phyloP scores from a whole-genome alignment of 306 rosid genomes.

The Canavalia gladiata region DNA sequence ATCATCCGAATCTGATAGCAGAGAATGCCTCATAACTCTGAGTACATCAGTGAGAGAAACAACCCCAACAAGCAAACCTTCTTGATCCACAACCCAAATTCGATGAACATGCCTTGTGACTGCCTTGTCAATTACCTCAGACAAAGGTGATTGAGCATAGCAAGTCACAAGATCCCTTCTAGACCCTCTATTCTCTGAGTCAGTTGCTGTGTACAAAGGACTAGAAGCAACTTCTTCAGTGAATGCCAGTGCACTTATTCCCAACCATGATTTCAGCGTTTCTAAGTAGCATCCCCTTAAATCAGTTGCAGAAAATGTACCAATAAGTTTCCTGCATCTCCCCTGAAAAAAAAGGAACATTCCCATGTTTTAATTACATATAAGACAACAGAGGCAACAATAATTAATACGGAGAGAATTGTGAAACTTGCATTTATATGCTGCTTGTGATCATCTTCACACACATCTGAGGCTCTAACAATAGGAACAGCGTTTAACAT shows the following conservation, averaged over 20 bases:
- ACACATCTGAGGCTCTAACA: slow-evolving; percentile 54
- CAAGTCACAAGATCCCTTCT: slow-evolving; percentile 74
- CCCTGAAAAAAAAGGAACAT: slow-evolving; percentile 62
- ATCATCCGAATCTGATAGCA: slow-evolving; percentile 45
- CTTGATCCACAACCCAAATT: slow-evolving; percentile 80
- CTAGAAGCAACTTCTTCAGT: slow-evolving; percentile 57
- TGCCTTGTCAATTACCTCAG: slow-evolving; percentile 67
- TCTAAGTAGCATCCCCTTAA: slow-evolving; percentile 71
- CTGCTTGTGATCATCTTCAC: slow-evolving; percentile 65
- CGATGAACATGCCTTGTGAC: slow-evolving; percentile 78
- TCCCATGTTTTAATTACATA: background rate
- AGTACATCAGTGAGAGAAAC: slow-evolving; percentile 77
- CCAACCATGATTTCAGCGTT: slow-evolving; percentile 80
- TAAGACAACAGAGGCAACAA: background rate
- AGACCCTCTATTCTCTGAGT: slow-evolving; percentile 12
- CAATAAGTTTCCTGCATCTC: slow-evolving; percentile 64
- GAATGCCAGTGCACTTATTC: slow-evolving; percentile 67
- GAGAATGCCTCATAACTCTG: slow-evolving; percentile 66
- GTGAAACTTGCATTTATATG: slow-evolving; percentile 62
- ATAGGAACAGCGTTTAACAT: slow-evolving; percentile 85
- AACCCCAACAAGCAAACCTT: slow-evolving; percentile 77
- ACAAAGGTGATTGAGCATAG: slow-evolving; percentile 55
- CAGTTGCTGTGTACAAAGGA: slow-evolving; percentile 49
- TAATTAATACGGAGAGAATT: background rate
- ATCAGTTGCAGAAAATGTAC: slow-evolving; percentile 86